These are phyloP conservation scores for Capsicum chinense DNA, from an alignment of 257 asterid genomes.

Conservation along the genomic window DNA sequence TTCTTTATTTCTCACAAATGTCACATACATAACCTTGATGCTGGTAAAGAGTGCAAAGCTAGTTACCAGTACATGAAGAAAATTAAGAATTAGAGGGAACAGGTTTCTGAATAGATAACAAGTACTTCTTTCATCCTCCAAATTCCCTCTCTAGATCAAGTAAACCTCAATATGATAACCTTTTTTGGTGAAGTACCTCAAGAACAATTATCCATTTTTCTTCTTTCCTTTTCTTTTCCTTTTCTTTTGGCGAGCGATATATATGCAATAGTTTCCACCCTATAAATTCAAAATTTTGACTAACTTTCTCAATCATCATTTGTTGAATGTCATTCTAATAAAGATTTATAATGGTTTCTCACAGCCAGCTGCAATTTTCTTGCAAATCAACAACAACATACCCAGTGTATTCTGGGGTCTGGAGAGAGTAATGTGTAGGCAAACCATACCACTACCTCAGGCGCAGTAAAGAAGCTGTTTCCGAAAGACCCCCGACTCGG, in stretches of 20 bases:
- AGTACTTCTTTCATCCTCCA: neutral
- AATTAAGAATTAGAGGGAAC: neutral
- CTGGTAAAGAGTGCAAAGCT: slow-evolving; percentile 16
- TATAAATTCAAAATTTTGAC: slow-evolving; percentile 5
- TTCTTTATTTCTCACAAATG: too few relatives aligned
- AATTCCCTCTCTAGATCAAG: slow-evolving; percentile 25
- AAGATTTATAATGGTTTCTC: neutral
- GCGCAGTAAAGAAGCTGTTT: too few relatives aligned
- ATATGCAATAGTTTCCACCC: neutral
- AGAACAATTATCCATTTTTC: neutral
- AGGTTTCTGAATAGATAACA: neutral
- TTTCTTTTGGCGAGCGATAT: slow-evolving; percentile 13
- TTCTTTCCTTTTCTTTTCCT: slow-evolving; percentile 15
- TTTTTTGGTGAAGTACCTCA: neutral
- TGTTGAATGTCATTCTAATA: neutral
- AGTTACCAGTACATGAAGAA: neutral
- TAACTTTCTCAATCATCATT: slow-evolving; percentile 10
- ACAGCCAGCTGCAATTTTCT: slow-evolving; percentile 25
- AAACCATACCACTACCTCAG: too few relatives aligned
- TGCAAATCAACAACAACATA: neutral
- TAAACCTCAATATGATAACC: neutral
- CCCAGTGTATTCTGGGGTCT: too few relatives aligned
- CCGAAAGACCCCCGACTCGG: too few relatives aligned
- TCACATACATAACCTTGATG: neutral
- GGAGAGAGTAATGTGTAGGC: too few relatives aligned